phyloP scores from a whole-genome alignment of 805 yeast genomes.

The Starmerella kuoi region DNA sequence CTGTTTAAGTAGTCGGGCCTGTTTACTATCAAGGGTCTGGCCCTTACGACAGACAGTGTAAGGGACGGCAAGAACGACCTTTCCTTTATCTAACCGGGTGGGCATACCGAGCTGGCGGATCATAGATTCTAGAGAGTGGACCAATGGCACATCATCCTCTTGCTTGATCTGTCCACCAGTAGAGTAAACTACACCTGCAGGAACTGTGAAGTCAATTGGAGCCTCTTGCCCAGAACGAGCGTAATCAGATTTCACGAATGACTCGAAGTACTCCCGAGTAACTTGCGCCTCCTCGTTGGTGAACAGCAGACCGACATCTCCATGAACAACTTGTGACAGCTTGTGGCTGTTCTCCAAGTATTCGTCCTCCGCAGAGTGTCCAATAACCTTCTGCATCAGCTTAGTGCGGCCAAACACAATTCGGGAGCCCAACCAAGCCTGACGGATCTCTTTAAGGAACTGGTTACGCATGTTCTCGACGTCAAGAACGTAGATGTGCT shows the following conservation, averaged over 20 bases:
- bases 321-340: slow-evolving; percentile 50
- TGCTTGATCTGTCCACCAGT: slow-evolving; percentile 85
- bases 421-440: slow-evolving; percentile 86
- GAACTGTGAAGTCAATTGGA: slow-evolving; percentile 73
- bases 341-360: slow-evolving; percentile 72
- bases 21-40: slow-evolving; percentile 71
- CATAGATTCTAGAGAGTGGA: slow-evolving; percentile 90
- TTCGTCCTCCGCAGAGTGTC: slow-evolving; percentile 78
- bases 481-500: slow-evolving; percentile 72
- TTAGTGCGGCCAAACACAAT: slow-evolving; percentile 83
- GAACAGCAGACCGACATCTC: slow-evolving; percentile 77
- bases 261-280: slow-evolving; percentile 76
- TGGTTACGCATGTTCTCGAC: slow-evolving; percentile 92
- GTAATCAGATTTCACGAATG: slow-evolving; percentile 68
- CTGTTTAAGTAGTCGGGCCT: slow-evolving; percentile 82
- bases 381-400: slow-evolving; percentile 85
- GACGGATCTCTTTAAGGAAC: slow-evolving; percentile 82
- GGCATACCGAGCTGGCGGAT: slow-evolving; percentile 85
- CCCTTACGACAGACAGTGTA: slow-evolving; percentile 72
- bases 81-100: slow-evolving; percentile 80
- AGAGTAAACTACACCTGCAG: slow-evolving; percentile 83
- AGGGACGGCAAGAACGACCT: slow-evolving; percentile 63
- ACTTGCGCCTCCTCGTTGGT: slow-evolving; percentile 81
- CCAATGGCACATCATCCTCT: slow-evolving; percentile 94
- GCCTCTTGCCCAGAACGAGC: slow-evolving; percentile 81